Conservation (phyloP, 768 basidiomycete genomes). For the Russula dissimulans region DNA sequence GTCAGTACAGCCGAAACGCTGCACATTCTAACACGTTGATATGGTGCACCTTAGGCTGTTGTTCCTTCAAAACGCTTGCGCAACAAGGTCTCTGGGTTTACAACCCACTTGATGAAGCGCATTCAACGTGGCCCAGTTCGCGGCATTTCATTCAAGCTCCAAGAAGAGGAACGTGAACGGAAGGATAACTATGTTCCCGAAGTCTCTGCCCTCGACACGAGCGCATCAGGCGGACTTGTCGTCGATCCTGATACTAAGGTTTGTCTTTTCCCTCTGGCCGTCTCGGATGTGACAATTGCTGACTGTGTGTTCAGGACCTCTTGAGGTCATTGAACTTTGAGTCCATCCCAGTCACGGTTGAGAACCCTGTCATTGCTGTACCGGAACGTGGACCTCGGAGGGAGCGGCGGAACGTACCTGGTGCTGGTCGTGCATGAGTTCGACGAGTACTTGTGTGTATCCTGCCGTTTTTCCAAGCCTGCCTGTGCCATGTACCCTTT, state of each 20-base stretch:
- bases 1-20: constrained; percentile 37
- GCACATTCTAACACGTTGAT: neutral
- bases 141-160: constrained; percentile 99
- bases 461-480: neutral
- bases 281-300: neutral
- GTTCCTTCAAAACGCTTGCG: constrained; percentile 98
- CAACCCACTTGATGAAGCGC: constrained; percentile 99
- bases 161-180: constrained; percentile 98
- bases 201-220: constrained; percentile 87
- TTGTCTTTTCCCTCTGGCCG: constrained; percentile 23
- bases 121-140: constrained; percentile 97
- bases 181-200: constrained; percentile 99
- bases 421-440: constrained; percentile 49
- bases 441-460: constrained; percentile 1
- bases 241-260: constrained; percentile 94
- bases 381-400: constrained; percentile 66
- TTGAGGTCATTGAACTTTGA: constrained; percentile 92
- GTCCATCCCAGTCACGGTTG: constrained; percentile 68
- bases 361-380: constrained; percentile 49
- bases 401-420: constrained; percentile 73
- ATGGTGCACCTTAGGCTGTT: constrained; percentile 45
- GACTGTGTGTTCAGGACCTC: constrained; percentile 49
- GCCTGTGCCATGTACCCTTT: constrained; percentile 3
- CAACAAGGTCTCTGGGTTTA: constrained; percentile 99
- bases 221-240: constrained; percentile 56